These are phyloP conservation scores for Conringia planisiliqua DNA, from an alignment of 345 rosid species.

Conservation along the genomic window DNA sequence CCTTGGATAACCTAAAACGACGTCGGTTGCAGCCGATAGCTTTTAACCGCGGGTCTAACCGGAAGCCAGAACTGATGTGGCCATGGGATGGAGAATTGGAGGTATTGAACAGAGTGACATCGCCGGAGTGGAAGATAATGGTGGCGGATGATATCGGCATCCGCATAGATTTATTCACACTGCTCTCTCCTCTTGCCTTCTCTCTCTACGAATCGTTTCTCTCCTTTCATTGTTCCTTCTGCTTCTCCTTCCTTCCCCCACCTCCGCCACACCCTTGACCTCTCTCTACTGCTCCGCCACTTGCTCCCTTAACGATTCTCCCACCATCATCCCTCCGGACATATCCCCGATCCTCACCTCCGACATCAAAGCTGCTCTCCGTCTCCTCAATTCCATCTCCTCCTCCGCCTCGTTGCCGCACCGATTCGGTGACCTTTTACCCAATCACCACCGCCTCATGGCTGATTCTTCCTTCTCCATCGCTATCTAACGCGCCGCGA, in stretches of 20 bases:
- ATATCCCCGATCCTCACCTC: constrained; percentile 30
- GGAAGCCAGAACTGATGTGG: neutral
- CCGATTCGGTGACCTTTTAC: constrained; percentile 46
- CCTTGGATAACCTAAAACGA: no score
- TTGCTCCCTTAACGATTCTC: constrained; percentile 37
- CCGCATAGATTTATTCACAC: constrained; percentile 50
- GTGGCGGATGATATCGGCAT: constrained; percentile 41
- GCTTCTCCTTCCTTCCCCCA: constrained; percentile 36
- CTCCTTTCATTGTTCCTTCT: constrained; percentile 51
- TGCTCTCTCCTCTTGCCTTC: constrained; percentile 51
- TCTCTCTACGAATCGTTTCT: constrained; percentile 55
- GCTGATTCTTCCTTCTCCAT: constrained; percentile 28
- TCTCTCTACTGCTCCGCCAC: constrained; percentile 40
- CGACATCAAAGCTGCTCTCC: constrained; percentile 63
- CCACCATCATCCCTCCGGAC: constrained; percentile 21
- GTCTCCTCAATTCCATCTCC: constrained; percentile 44
- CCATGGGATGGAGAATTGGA: neutral
- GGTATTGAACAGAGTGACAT: neutral
- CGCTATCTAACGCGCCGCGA: constrained; percentile 44
- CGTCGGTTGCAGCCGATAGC: no score
- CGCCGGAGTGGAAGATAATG: constrained; percentile 29
- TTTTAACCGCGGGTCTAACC: no score
- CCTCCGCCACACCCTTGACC: neutral
- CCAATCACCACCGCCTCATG: constrained; percentile 49
- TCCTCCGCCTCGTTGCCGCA: constrained; percentile 9